Evolutionary conservation across 1,139 yeast genomes (phyloP).

Genomic region (Keqinozyma sinolaborantium): DNA sequence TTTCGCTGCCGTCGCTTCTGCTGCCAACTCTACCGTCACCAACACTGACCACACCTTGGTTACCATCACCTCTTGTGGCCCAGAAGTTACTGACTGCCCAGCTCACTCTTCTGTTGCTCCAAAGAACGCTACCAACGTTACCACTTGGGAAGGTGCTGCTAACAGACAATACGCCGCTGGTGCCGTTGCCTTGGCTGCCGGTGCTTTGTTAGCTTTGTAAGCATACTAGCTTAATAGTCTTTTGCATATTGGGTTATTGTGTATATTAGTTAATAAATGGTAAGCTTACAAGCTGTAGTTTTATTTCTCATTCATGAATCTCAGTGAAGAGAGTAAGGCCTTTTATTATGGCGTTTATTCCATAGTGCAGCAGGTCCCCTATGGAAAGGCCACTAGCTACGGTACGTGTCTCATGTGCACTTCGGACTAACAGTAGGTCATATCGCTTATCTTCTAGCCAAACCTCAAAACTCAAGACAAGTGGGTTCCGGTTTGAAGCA

Average conservation of each 20-base stretch:
- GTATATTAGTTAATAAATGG: background rate
- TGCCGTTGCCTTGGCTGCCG: conserved; percentile 47
- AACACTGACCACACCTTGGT: conserved; percentile 26
- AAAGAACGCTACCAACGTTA: conserved; percentile 29
- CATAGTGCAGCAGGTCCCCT: conserved; percentile 52
- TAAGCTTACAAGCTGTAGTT: background rate
- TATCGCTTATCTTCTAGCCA: conserved; percentile 58
- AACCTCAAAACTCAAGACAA: conserved; percentile 67
- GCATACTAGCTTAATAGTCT: conserved; percentile 6
- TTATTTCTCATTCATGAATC: conserved; percentile 16
- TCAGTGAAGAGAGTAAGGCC: conserved; percentile 48
- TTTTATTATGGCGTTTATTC: conserved; percentile 63
- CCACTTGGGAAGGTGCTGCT: conserved; percentile 32
- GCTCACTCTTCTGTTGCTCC: conserved; percentile 19
- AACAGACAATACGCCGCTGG: conserved; percentile 34
- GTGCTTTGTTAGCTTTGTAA: conserved; percentile 49
- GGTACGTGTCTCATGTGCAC: conserved; percentile 32
- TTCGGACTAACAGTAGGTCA: conserved; percentile 37
- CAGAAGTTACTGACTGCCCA: conserved; percentile 42
- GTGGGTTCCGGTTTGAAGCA: conserved; percentile 70
- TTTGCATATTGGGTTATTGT: background rate
- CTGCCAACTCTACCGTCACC: conserved; percentile 31
- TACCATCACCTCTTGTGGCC: conserved; percentile 40
- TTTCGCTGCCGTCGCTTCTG: conserved; percentile 31
- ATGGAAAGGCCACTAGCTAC: conserved; percentile 66